Base-by-base conservation (phyloP, 2,329 filamentous ascomycete genomes). In the Clarireedia hainanense region DNA sequence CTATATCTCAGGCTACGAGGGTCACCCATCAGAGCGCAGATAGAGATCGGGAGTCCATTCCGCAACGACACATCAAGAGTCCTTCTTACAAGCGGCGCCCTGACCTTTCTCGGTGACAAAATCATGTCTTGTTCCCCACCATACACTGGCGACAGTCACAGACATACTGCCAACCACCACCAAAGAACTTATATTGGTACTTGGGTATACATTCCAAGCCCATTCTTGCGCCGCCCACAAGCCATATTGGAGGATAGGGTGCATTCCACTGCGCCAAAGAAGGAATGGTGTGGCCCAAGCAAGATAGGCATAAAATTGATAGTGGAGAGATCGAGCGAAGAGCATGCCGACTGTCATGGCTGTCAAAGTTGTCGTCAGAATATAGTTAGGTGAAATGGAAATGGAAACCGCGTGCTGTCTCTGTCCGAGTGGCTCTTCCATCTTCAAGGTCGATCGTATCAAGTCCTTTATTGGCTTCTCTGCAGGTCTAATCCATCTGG, bases 181-280 rank as follows among this genome's bases (percentile, higher is more conserved):
- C 60, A 73, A 70, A 5, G 85, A 88, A 69, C 85, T 88, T 37
- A 68, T 61, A 54, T 76, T 71, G 36, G 85, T 87, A 68, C 84
- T 87, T 14, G 86, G 86, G 69, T 83, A 89, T 9, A 85, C 78
- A 67, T 89, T 88, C 86, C 86, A 89, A 12, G 82, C 84, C 79
- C 81, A 85, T 69, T 89, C 86, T 66, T 89, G 86, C 57, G 77
- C 74, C 3, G 73, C 77, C 82, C 84, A 89, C 9, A 85, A 62
- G 9, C 69, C 68, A 68, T 81, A 81, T 57, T 85, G 76, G 50
- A 82, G 66, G 10, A 82, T 62, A 0, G 83, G 83, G 61, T 83
- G 79, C 63, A 83, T 70, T 0, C 80, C 80, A 47, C 80, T 78
- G 63, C 78, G 77, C 85, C 85, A 89, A 20, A 89, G 75, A 52